Base-by-base conservation (phyloP, 139 green algal species). In the Haematococcus lacustris region DNA sequence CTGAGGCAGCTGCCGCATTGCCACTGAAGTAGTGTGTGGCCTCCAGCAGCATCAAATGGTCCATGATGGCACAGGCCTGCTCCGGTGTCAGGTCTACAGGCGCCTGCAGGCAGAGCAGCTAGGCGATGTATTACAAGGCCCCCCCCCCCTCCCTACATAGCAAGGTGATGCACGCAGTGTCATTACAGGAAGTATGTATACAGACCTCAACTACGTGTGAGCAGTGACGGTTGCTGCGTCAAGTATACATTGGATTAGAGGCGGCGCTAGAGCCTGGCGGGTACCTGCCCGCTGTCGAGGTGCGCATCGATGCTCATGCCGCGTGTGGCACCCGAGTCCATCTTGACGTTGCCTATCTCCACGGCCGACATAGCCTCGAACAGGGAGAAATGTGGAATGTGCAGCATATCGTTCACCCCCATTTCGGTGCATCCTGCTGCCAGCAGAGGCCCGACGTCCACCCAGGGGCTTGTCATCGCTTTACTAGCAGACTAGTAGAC, bases 291-390 rank as follows among this genome's bases (percentile, higher is more conserved):
- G n/a, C n/a, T n/a, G n/a, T n/a, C n/a, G n/a, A n/a, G n/a, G n/a
- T n/a, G n/a, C n/a, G n/a, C n/a, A n/a, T n/a, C n/a, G n/a, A n/a
- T n/a, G n/a, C n/a, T n/a, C n/a, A n/a, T n/a, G 43, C 68, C 39
- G 57, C 40, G 3, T 64, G 51, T 40, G 3, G 43, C 73, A 13
- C 91, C 93, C 1, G 88, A 80, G 70, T 98, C 93, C 92, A 98
- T 97, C 60, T 96, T 95, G 1, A 78, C 64, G 71, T 97, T 91
- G 1, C 91, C 91, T 0, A 94, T 87, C 71, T 97, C 92, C 3
- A 98, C 75, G 33, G 93, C 93, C 35, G 75, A 91, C 89, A 97
- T 97, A 30, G 93, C 81, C 32, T 97, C 91, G 38, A 91, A 94
- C 2, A 98, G 76, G 61, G 78, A 91, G 85, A 98, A 98, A 21